Base-by-base conservation (phyloP, 2,329 filamentous ascomycete species). In the Venturia asperata region DNA sequence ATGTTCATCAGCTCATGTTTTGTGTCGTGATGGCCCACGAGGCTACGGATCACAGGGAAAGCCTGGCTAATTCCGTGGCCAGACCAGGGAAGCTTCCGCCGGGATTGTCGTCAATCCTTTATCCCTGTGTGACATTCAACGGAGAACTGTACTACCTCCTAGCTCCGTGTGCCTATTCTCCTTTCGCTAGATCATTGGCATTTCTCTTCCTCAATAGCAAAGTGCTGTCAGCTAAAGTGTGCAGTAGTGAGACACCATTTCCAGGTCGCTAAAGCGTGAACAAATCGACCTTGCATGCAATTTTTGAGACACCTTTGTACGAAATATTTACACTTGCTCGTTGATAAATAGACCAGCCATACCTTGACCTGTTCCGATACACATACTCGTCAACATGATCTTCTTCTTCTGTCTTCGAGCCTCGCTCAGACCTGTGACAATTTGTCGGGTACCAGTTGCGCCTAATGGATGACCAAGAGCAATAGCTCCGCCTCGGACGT, bases 381-480 rank as follows among this genome's bases (percentile, higher is more conserved):
- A 97, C 92, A 97, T 97, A 74, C 89, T 94, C 24, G 91, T 96
- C 72, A 97, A 79, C 68, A 97, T 77, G 70, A 96, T 82, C 89
- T 92, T 96, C 84, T 93, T 93, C 83, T 91, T 91, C 68, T 86
- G 87, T 73, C 90, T 85, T 73, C 91, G 83, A 71, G 87, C 86
- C 82, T 96, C 92, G 72, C 89, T 92, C 73, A 97, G 76, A 24
- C 93, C 90, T 0, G 94, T 97, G 67, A 94, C 91, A 69, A 97
- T 91, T 77, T 93, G 90, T 71, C 90, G 79, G 1, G 88, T 80
- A 67, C 90, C 90, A 1, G 90, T 94, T 69, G 86, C 84, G 39
- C 90, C 90, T n/a, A 93, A 81, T 4, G 90, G 90, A 76, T 94
- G 90, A 63, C 90, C 90, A 0, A 94, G 82, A 3, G 90, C 90